Evolutionary conservation across 495 filamentous ascomycete genomes (phyloP), one percentile per base, ranked within the genome.

Genomic region (Penicillium diatomitis): DNA sequence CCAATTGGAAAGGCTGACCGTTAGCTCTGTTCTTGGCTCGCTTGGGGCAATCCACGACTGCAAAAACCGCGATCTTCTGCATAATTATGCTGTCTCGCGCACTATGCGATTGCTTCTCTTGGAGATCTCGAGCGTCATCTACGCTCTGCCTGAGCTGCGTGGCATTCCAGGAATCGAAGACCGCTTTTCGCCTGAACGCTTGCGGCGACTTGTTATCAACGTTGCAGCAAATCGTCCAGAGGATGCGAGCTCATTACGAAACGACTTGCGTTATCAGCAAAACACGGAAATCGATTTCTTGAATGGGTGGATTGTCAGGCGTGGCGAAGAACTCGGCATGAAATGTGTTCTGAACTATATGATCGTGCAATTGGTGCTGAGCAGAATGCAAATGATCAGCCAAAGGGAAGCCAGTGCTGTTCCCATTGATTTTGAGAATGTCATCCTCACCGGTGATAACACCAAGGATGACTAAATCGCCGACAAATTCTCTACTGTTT

Each of bases 21-120:
- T 90, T 51, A 92, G 94, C 60, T 72, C 79, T 36, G 68, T 91
- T 43, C 81, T 97, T 46, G 88, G 92, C 59, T 88, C 91, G 0
- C 64, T 96, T 4, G 91, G 89, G 0, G 84, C 78, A 4, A 60
- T 94, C 3, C 70, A 87, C 46, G 70, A 83, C 47, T 84, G 82
- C 59, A 70, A 74, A 37, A 96, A 96, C 53, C 87, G 90, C 29
- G 72, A 77, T 35, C 59, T 96, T 0, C 74, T 95, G 4, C 74
- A 73, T 54, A 78, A 78, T 47, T 74, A 74, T 50, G 63, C 76
- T 41, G 70, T 82, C 4, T 72, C 72, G 2, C 69, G 81, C 30
- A 61, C 77, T 9, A 79, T 80, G 55, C 70, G 75, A 42, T 68
- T 90, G 33, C 67, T 95, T 34, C 66, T 82, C n/a, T 69, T 78